Evolutionary conservation across 2,329 filamentous ascomycete species (phyloP).

Genomic region (Teratosphaeria nubilosa): DNA sequence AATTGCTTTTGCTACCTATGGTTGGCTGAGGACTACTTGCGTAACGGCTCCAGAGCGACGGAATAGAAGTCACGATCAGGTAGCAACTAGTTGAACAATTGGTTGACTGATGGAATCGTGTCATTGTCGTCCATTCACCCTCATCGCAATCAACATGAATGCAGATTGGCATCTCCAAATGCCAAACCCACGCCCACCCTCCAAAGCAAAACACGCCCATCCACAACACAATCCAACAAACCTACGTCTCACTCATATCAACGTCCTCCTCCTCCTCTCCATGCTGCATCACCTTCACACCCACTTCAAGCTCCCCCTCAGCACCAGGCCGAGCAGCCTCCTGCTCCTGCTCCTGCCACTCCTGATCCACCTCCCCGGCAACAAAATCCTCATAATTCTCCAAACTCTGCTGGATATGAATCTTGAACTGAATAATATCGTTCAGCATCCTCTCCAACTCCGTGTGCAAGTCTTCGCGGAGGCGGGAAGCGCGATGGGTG

Average conservation of each 20-base stretch:
- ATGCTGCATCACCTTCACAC: neutral
- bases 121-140: too few species aligned
- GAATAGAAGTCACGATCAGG: too few species aligned
- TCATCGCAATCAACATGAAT: too few species aligned
- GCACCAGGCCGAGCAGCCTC: neutral
- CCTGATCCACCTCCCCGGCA: slow-evolving; percentile 73
- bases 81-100: too few species aligned
- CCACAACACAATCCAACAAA: neutral
- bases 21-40: too few species aligned
- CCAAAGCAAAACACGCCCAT: neutral
- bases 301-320: neutral
- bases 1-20: too few species aligned
- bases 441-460: slow-evolving; percentile 94
- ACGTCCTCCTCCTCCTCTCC: neutral
- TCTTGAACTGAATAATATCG: slow-evolving; percentile 97
- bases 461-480: slow-evolving; percentile 95
- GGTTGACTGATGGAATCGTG: too few species aligned
- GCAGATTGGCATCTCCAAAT: neutral
- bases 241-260: neutral
- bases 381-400: slow-evolving; percentile 94
- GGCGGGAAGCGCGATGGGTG: slow-evolving; percentile 67
- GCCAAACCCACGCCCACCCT: neutral
- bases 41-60: too few species aligned
- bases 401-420: slow-evolving; percentile 84
- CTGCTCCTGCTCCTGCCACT: slow-evolving; percentile 40